A percentile compares a stretch with the other conserved stretches of the same genome.
phyloP scores from a whole-genome alignment of 2,329 filamentous ascomycete species.

The Coniochaeta hoffmannii region DNA sequence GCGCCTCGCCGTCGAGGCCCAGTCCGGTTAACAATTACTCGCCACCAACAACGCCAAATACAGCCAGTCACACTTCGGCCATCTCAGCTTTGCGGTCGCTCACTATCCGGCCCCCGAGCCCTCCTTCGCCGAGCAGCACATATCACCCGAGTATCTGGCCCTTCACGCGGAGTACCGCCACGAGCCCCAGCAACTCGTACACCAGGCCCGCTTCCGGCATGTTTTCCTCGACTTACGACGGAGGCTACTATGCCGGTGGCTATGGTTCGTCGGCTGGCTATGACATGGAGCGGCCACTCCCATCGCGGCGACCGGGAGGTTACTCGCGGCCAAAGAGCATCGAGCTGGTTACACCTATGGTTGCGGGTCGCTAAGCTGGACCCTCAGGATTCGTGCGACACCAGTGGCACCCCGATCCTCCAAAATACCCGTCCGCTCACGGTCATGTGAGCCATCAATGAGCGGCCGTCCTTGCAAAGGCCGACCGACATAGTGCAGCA shows the following conservation, averaged over 20 bases:
- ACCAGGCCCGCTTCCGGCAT: constrained; percentile 30
- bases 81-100: constrained; percentile 49
- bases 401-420: not conserved
- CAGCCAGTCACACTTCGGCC: constrained; percentile 38
- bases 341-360: constrained; percentile 54
- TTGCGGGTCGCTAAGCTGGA: constrained; percentile 32
- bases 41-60: constrained; percentile 43
- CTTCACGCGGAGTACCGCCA: constrained; percentile 41
- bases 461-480: not conserved
- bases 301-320: constrained; percentile 43
- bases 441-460: not conserved
- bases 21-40: constrained; percentile 47
- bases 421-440: not conserved
- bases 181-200: constrained; percentile 47
- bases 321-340: constrained; percentile 55
- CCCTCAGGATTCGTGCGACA: not conserved
- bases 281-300: constrained; percentile 47
- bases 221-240: constrained; percentile 48
- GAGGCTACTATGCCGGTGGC: constrained; percentile 28
- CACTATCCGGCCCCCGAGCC: constrained; percentile 45
- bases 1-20: constrained; percentile 54
- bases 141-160: constrained; percentile 42
- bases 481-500: not conserved
- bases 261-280: constrained; percentile 24
- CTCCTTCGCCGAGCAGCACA: constrained; percentile 42